A percentile compares a stretch with the other conserved stretches of the same genome.
These are phyloP conservation scores for Schizophyllum amplum DNA, from an alignment of 1,284 basidiomycete species.

Conservation along the genomic window DNA sequence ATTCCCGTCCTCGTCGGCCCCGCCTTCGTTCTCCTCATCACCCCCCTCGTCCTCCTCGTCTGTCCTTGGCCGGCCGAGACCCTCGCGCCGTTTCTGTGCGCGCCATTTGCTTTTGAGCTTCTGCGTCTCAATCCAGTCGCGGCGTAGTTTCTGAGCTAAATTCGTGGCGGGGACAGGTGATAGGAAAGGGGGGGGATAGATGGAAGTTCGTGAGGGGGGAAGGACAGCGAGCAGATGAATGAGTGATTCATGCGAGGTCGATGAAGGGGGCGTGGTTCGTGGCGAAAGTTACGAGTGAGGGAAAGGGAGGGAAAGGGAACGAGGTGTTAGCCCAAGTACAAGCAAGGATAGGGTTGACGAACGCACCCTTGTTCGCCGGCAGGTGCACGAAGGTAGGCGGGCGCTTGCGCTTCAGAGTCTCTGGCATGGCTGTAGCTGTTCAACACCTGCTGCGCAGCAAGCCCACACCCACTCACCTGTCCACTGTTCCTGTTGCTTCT, in stretches of 20 bases:
- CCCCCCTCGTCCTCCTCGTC: not conserved
- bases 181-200: too few relatives aligned
- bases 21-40: conserved; percentile 12
- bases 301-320: not conserved
- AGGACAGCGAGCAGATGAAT: not conserved
- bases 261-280: not conserved
- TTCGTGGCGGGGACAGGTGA: not conserved
- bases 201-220: too few relatives aligned
- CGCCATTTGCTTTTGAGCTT: conserved; percentile 76
- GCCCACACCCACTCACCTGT: not conserved
- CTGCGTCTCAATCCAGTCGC: conserved; percentile 61
- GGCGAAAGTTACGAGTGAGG: not conserved
- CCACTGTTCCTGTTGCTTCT: not conserved
- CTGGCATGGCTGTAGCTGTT: not conserved
- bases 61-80: conserved; percentile 13
- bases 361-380: conserved; percentile 52
- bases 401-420: conserved; percentile 36
- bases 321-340: not conserved
- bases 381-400: conserved; percentile 67
- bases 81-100: conserved; percentile 51
- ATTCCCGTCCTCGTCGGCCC: conserved; percentile 8
- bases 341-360: not conserved
- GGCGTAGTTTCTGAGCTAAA: conserved; percentile 65
- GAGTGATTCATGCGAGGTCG: too few relatives aligned
- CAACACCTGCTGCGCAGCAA: not conserved